These are phyloP conservation scores for Sporothrix curviconia DNA, from an alignment of 2,329 filamentous ascomycete genomes.

Conservation along the genomic window DNA sequence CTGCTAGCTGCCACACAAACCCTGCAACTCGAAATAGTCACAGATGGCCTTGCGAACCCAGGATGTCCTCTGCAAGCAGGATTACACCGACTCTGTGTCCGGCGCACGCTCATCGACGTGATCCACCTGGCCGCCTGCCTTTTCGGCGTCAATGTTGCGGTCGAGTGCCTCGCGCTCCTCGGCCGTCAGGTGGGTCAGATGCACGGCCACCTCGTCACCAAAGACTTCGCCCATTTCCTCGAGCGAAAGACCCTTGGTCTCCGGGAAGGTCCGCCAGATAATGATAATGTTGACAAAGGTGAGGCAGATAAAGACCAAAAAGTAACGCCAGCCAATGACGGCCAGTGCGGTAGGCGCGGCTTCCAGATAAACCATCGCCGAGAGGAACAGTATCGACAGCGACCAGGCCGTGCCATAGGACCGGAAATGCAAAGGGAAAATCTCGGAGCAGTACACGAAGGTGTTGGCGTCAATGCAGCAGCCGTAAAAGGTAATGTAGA, in stretches of 20 bases:
- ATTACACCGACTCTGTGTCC: neutral
- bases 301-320: conserved; percentile 5
- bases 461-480: conserved; percentile 9
- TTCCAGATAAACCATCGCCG: neutral
- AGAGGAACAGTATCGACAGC: neutral
- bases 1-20: no score
- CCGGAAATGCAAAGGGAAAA: conserved; percentile 12
- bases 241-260: conserved; percentile 5
- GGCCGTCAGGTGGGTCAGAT: neutral
- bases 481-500: conserved; percentile 10
- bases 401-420: conserved; percentile 9
- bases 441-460: conserved; percentile 11
- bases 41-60: no score
- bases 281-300: neutral
- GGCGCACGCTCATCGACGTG: neutral
- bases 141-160: conserved; percentile 6
- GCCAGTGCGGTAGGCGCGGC: neutral
- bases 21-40: no score
- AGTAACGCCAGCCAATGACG: conserved; percentile 9
- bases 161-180: neutral
- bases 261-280: conserved; percentile 3
- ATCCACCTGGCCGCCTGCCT: neutral
- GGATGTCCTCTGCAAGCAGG: no score
- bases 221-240: conserved; percentile 11
- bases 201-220: conserved; percentile 8